These are phyloP conservation scores for Phialophora verrucosa DNA, from an alignment of 2,329 filamentous ascomycete genomes.

Conservation along the genomic window DNA sequence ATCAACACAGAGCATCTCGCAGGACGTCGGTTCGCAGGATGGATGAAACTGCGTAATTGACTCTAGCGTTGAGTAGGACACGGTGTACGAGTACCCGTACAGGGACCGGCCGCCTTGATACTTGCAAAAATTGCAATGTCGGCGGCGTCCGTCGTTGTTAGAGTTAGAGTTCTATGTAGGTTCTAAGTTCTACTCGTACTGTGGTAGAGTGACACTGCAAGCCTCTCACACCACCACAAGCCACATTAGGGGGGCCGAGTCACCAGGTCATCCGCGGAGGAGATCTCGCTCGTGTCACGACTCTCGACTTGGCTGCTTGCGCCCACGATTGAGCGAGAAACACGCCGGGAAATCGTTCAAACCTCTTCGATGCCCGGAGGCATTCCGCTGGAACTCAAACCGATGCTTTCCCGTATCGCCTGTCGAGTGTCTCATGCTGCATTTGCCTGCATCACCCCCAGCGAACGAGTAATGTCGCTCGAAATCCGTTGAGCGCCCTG, in stretches of 20 bases:
- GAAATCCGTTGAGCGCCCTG: neutral
- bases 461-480: neutral
- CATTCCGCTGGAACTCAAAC: neutral
- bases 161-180: neutral
- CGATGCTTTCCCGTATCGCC: neutral
- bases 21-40: neutral
- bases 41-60: neutral
- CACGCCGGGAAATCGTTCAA: neutral
- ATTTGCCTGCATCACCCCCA: neutral
- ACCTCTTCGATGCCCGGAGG: neutral
- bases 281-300: neutral
- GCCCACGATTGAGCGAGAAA: neutral
- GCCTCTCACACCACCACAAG: neutral
- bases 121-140: neutral
- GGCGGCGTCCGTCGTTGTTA: neutral
- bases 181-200: neutral
- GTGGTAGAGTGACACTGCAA: neutral
- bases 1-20: neutral
- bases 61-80: neutral
- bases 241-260: neutral
- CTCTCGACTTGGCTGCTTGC: neutral
- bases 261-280: neutral
- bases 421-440: neutral
- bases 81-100: neutral
- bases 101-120: neutral